Percentiles rank a stretch among this genome's conserved stretches.
Conservation (phyloP, 441 rosid species). For the Hura crepitans region DNA sequence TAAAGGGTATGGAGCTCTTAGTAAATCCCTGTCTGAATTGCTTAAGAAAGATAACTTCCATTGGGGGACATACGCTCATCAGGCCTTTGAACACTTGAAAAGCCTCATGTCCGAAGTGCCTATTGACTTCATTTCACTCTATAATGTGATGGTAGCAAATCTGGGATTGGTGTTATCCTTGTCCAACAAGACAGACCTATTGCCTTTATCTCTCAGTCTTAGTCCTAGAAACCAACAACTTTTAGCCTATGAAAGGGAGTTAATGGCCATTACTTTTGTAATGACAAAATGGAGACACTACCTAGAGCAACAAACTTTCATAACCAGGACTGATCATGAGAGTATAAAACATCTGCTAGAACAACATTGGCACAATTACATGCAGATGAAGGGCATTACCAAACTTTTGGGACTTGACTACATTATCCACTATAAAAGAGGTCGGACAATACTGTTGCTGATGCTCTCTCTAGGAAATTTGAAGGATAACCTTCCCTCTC, state of each 20-base stretch:
- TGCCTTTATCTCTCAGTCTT: neutral
- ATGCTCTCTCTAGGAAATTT: neutral
- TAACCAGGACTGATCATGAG: neutral
- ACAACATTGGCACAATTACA: neutral
- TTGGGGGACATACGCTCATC: neutral
- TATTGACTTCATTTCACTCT: neutral
- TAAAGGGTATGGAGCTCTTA: neutral
- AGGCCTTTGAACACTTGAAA: neutral
- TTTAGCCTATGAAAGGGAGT: neutral
- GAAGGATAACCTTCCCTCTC: too few relatives aligned
- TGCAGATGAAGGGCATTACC: neutral
- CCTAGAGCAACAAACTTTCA: neutral
- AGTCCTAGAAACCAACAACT: neutral
- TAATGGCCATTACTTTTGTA: neutral
- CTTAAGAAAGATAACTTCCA: neutral
- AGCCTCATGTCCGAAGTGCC: neutral
- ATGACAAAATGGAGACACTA: neutral
- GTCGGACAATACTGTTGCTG: neutral
- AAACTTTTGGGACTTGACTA: neutral
- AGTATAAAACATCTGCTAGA: neutral
- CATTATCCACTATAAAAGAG: neutral
- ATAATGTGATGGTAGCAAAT: neutral
- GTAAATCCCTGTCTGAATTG: neutral
- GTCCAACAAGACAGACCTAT: neutral
- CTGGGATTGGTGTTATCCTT: neutral